Percentiles rank a stretch among this genome's conserved stretches.
phyloP scores from a whole-genome alignment of 2,329 filamentous ascomycete genomes.

The Hypoxylon sp. region DNA sequence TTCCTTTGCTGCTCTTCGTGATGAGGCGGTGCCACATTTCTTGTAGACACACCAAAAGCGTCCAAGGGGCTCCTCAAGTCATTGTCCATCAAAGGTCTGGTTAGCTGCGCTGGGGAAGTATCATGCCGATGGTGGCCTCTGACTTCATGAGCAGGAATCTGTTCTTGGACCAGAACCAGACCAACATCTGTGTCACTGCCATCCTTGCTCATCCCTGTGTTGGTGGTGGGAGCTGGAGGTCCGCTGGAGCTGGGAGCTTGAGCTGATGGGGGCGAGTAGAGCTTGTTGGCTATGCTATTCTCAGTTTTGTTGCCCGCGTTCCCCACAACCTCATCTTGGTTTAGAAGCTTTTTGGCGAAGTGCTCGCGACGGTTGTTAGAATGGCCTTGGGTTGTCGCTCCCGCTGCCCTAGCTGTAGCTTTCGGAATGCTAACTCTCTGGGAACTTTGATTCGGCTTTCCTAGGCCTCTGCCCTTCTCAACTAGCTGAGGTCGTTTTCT shows the following conservation, averaged over 20 bases:
- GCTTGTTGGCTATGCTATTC: neutral
- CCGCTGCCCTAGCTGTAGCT: neutral
- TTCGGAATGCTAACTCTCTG: neutral
- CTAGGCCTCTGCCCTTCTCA: neutral
- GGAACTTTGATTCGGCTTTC: neutral
- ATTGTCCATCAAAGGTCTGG: neutral
- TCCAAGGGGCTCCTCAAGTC: conserved; percentile 10
- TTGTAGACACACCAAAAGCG: neutral
- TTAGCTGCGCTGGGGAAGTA: neutral
- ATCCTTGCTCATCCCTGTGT: neutral
- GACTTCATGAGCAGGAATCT: neutral
- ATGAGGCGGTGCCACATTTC: neutral
- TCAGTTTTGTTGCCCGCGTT: neutral
- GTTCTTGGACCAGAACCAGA: neutral
- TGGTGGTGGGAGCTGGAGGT: neutral
- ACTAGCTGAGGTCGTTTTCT: neutral
- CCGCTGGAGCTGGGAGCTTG: neutral
- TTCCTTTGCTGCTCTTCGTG: neutral
- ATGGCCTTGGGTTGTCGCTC: neutral
- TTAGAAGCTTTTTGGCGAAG: neutral
- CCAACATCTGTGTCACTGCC: neutral
- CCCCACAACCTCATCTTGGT: neutral
- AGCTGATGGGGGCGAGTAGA: neutral
- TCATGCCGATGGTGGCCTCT: neutral
- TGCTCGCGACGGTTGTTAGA: neutral